A percentile compares a stretch with the other conserved stretches of the same genome.
phyloP scores from a whole-genome alignment of 352 stramenopile species.

The Phytophthora hybrid region DNA sequence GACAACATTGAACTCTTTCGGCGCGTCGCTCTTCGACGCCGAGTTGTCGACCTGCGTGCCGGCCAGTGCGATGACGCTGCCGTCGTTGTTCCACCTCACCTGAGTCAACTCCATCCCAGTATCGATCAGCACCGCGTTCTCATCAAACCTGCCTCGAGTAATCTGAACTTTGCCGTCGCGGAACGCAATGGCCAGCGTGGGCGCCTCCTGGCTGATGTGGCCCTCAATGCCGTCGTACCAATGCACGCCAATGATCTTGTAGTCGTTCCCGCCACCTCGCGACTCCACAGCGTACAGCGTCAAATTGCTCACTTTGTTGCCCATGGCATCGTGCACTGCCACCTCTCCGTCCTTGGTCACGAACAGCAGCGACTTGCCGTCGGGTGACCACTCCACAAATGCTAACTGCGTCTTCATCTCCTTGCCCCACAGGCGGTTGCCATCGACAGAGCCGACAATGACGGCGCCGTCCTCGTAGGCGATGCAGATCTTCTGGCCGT shows the following conservation, averaged over 20 bases:
- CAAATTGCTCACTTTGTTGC: constrained; percentile 87
- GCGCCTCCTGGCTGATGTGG: constrained; percentile 88
- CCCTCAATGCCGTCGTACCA: constrained; percentile 91
- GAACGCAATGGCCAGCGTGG: constrained; percentile 93
- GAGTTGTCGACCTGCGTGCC: constrained; percentile 62
- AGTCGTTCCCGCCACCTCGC: constrained; percentile 48
- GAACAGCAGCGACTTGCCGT: constrained; percentile 91
- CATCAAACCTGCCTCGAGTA: constrained; percentile 86
- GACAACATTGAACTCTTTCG: constrained; percentile 85
- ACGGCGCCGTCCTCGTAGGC: constrained; percentile 95
- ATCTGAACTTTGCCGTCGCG: constrained; percentile 93
- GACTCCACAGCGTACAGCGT: constrained; percentile 81
- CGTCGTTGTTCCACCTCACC: constrained; percentile 93
- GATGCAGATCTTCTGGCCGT: constrained; percentile 96
- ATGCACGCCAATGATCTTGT: constrained; percentile 85
- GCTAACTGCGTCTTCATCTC: constrained; percentile 92
- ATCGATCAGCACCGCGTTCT: constrained; percentile 91
- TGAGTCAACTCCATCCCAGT: constrained; percentile 89
- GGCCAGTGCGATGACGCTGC: constrained; percentile 90
- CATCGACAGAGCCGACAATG: constrained; percentile 95
- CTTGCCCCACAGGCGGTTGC: constrained; percentile 95
- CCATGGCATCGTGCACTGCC: constrained; percentile 87
- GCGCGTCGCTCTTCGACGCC: constrained; percentile 37
- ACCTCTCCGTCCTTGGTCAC: constrained; percentile 88
- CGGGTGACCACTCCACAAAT: constrained; percentile 95